Evolutionary conservation across 257 asterid genomes (phyloP).

Genomic region (Fraxinus pennsylvanica): DNA sequence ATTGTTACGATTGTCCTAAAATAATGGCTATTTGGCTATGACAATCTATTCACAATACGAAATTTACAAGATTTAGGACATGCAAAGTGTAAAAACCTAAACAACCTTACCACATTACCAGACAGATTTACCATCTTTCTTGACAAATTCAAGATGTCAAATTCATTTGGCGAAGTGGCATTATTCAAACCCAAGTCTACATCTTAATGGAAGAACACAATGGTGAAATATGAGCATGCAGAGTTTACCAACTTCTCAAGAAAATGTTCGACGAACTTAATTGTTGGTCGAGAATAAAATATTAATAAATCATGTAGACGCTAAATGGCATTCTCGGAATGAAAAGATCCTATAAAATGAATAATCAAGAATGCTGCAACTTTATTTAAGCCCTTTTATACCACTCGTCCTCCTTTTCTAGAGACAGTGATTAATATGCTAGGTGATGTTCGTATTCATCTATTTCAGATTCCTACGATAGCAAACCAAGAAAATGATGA

Average conservation of each 20-base stretch:
- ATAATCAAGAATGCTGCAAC: not conserved
- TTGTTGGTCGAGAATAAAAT: not conserved
- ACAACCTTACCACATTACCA: too few relatives aligned
- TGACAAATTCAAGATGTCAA: too few relatives aligned
- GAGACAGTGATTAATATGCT: too few relatives aligned
- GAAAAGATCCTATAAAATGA: not conserved
- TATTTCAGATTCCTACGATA: conserved; percentile 16
- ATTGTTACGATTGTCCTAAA: not conserved
- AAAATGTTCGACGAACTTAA: not conserved
- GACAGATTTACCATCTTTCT: too few relatives aligned
- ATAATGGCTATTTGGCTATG: not conserved
- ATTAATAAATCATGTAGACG: not conserved
- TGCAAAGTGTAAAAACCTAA: not conserved
- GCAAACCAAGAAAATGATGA: not conserved
- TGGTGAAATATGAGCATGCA: too few relatives aligned
- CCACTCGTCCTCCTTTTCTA: not conserved
- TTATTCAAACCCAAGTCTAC: not conserved
- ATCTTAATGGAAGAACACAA: not conserved
- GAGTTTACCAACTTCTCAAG: not conserved
- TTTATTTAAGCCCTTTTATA: conserved; percentile 6
- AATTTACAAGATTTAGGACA: not conserved
- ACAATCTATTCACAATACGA: not conserved
- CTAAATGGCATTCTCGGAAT: not conserved
- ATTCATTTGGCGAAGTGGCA: too few relatives aligned
- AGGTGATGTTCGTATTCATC: conserved; percentile 12